Conservation (phyloP, 192 early-diverging fungal species). For the Polychytrium aggregatum region DNA sequence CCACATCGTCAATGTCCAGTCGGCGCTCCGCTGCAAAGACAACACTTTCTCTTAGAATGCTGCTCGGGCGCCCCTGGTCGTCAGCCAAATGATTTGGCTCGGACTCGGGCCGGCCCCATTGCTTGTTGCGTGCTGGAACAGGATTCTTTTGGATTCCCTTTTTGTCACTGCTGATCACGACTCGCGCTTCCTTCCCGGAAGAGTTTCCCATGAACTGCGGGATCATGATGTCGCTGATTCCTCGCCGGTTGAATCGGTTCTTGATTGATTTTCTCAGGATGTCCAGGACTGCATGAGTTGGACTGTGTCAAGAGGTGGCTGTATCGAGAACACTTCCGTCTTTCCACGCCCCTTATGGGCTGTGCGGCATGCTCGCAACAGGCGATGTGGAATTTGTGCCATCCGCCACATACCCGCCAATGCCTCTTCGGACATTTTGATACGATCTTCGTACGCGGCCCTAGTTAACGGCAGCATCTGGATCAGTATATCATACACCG, state of each 20-base stretch:
- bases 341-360: too few relatives aligned
- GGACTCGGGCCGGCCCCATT: not conserved
- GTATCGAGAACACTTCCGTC: too few relatives aligned
- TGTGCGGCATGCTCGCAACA: too few relatives aligned
- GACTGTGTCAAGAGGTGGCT: not conserved
- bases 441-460: constrained; percentile 14
- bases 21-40: too few relatives aligned
- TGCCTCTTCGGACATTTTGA: constrained; percentile 7
- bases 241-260: too few relatives aligned
- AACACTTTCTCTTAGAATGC: too few relatives aligned
- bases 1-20: too few relatives aligned
- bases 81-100: not conserved
- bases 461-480: constrained; percentile 3
- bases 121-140: not conserved
- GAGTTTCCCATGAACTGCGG: constrained; percentile 3
- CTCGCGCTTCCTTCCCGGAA: not conserved
- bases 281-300: constrained; percentile 7
- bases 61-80: too few relatives aligned
- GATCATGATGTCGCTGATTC: too few relatives aligned
- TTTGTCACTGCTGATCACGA: not conserved
- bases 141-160: not conserved
- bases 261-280: constrained; percentile 6
- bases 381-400: not conserved
- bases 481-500: not conserved
- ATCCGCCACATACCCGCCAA: constrained; percentile 5